Conservation (phyloP, 176 grass and related monocot species). For the Oryza meridionalis region DNA sequence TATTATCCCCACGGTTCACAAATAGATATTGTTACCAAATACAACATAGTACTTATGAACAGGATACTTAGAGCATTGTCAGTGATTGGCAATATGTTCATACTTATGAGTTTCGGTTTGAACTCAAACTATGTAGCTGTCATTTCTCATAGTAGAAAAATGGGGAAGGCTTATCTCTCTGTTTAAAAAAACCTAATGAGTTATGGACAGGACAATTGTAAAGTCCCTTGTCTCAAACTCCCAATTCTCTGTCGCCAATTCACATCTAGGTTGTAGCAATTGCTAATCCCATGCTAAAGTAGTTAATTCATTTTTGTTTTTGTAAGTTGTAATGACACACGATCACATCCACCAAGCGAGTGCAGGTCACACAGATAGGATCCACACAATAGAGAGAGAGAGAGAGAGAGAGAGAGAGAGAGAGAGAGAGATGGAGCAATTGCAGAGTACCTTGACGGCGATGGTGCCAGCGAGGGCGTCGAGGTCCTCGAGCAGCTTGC, state of each 20-base stretch:
- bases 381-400: not conserved
- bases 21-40: not conserved
- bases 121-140: too few relatives aligned
- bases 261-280: not conserved
- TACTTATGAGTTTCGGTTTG: too few relatives aligned
- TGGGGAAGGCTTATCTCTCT: too few relatives aligned
- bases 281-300: not conserved
- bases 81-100: not conserved
- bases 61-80: not conserved
- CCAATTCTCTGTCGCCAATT: not conserved
- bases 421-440: not conserved
- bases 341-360: not conserved
- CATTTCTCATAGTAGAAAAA: too few relatives aligned
- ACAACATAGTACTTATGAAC: not conserved
- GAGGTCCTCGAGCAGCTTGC: constrained; percentile 93
- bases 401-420: too few relatives aligned
- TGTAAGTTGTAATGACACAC: not conserved
- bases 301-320: not conserved
- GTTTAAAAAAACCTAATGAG: too few relatives aligned
- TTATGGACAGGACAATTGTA: too few relatives aligned
- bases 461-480: constrained; percentile 96
- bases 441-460: constrained; percentile 66
- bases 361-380: not conserved
- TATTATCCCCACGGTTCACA: not conserved
- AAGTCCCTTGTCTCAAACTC: too few relatives aligned